Evolutionary conservation across 768 basidiomycete genomes (phyloP).

Genomic region (Pleurotus sapidus): DNA sequence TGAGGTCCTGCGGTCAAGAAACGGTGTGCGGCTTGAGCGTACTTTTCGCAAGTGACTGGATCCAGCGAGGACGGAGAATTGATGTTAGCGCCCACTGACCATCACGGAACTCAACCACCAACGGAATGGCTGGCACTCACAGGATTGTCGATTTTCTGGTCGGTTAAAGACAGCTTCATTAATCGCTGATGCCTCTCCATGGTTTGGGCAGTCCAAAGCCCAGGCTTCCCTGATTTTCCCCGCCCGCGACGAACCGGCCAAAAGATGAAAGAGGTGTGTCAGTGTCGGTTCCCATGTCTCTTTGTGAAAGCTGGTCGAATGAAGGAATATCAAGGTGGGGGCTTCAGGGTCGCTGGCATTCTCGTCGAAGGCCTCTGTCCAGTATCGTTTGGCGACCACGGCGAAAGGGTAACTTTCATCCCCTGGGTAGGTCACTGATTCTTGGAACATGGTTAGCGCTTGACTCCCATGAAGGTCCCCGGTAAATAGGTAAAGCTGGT

Average conservation of each 20-base stretch:
- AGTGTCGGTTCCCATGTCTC: slow-evolving; percentile 70
- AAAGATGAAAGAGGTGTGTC: slow-evolving; percentile 39
- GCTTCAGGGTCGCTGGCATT: slow-evolving; percentile 37
- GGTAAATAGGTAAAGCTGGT: slow-evolving; percentile 4
- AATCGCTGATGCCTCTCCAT: slow-evolving; percentile 56
- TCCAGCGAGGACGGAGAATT: slow-evolving; percentile 4
- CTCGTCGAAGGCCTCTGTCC: slow-evolving; percentile 35
- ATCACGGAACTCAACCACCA: neutral
- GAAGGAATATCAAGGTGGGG: slow-evolving; percentile 57
- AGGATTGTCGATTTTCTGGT: slow-evolving; percentile 42
- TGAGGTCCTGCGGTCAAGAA: slow-evolving; percentile 46
- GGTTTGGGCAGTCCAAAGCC: slow-evolving; percentile 72
- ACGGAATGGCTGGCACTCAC: slow-evolving; percentile 27
- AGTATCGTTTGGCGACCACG: slow-evolving; percentile 58
- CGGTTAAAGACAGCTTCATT: slow-evolving; percentile 46
- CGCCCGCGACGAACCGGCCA: slow-evolving; percentile 11
- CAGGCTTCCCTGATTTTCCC: slow-evolving; percentile 56
- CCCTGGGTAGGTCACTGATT: slow-evolving; percentile 32
- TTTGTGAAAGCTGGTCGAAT: slow-evolving; percentile 74
- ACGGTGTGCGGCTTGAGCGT: slow-evolving; percentile 54
- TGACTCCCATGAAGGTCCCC: slow-evolving; percentile 3
- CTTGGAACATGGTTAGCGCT: slow-evolving; percentile 10
- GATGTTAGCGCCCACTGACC: neutral
- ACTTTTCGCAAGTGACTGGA: slow-evolving; percentile 63
- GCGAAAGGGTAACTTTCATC: slow-evolving; percentile 41